Evolutionary conservation across 2,329 filamentous ascomycete species (phyloP).

Genomic region (Xylaria sp.): DNA sequence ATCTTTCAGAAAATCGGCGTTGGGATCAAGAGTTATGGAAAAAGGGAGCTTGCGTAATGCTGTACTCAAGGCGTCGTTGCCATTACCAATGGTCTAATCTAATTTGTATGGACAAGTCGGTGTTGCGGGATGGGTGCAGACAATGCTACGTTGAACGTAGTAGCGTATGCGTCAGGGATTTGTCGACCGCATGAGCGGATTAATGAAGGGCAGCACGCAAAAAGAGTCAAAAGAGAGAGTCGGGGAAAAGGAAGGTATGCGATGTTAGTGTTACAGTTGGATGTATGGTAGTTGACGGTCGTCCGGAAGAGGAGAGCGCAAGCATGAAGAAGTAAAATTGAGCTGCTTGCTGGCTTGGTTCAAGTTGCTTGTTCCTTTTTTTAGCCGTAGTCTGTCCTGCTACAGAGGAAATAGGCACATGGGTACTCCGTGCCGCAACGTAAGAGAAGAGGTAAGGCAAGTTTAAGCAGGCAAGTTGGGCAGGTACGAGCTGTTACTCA

Average conservation of each 20-base stretch:
- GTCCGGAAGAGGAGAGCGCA: conserved; percentile 9
- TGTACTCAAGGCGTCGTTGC: conserved; percentile 31
- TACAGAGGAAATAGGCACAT: neutral
- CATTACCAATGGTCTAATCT: conserved; percentile 27
- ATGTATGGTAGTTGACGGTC: neutral
- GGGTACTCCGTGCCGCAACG: too few species aligned
- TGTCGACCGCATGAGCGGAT: conserved; percentile 20
- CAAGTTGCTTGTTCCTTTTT: conserved; percentile 20
- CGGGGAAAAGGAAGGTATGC: conserved; percentile 1
- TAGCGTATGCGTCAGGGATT: conserved; percentile 16
- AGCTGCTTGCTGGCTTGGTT: conserved; percentile 5
- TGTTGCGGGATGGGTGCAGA: conserved; percentile 24
- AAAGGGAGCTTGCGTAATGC: conserved; percentile 21
- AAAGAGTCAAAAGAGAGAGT: conserved; percentile 1
- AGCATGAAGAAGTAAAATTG: conserved; percentile 29
- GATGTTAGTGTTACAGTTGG: conserved; percentile 4
- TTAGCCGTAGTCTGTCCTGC: neutral
- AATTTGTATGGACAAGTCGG: conserved; percentile 15
- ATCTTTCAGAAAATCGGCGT: conserved; percentile 8
- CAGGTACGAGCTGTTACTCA: neutral
- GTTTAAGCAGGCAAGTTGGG: too few species aligned
- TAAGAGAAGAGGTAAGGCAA: too few species aligned
- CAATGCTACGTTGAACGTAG: conserved; percentile 36
- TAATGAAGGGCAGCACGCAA: conserved; percentile 7
- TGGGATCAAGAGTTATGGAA: neutral